Percentiles rank a stretch among this genome's conserved stretches.
Conservation (phyloP, 176 grass and related monocot genomes). For the Hyparrhenia diplandra region DNA sequence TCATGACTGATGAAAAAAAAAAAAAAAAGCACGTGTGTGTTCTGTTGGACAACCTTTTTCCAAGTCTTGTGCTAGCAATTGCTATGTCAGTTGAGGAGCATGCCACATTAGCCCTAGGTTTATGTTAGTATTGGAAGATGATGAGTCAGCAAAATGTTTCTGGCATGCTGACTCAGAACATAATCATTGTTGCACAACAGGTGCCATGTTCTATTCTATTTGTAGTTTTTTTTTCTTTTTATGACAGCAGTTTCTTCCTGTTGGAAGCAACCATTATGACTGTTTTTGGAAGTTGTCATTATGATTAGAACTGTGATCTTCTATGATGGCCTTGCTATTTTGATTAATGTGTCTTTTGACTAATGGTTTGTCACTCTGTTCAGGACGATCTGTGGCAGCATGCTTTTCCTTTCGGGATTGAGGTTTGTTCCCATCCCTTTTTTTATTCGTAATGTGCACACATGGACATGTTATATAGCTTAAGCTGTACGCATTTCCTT, state of each 20-base stretch:
- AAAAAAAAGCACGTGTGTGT: no score
- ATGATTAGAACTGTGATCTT: not conserved
- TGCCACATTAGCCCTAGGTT: not conserved
- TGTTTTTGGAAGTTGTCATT: not conserved
- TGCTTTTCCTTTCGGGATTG: constrained; percentile 65
- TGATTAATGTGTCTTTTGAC: not conserved
- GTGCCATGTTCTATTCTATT: not conserved
- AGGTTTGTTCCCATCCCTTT: constrained; percentile 40
- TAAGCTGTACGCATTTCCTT: not conserved
- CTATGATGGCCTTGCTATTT: not conserved
- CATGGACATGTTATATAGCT: no score
- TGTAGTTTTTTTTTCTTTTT: no score
- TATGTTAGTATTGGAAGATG: not conserved
- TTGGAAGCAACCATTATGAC: no score
- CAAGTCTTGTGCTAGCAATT: not conserved
- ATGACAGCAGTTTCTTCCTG: no score
- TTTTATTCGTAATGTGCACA: not conserved
- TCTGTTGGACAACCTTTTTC: not conserved
- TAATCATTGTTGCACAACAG: not conserved
- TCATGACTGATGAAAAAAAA: not conserved
- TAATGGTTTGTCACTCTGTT: constrained; percentile 19
- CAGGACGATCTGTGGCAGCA: constrained; percentile 78
- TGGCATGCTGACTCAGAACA: not conserved
- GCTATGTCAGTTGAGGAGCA: not conserved
- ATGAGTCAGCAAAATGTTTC: not conserved